Base-by-base conservation (phyloP, 371 early-diverging fungal species). In the Umbelopsis sp. region DNA sequence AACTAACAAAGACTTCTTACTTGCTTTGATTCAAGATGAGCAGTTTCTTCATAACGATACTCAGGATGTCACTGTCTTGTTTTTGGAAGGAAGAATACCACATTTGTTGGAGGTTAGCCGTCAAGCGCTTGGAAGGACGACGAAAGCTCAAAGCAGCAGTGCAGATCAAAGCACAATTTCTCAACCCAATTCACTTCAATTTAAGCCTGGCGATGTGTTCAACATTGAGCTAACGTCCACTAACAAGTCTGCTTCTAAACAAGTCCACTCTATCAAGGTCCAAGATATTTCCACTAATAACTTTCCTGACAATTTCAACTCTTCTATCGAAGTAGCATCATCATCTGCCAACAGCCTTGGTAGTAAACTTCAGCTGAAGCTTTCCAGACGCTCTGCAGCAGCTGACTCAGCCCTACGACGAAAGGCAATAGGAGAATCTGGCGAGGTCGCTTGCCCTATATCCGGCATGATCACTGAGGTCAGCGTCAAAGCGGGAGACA, bases 391-490 rank as follows among this genome's bases (percentile, higher is more conserved):
- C 18, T 74, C 74, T 63, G 65, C 76, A 1, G 74, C 68, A 12
- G 50, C 72, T 16, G 74, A 72, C 0, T 67, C 76, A 22, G 51
- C 44, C 18, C 44, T 80, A 22, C 76, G 81, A 32, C 38, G 76
- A 50, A 80, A 80, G 41, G 78, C 78, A 4, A 73, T 69, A 53
- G 72, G 69, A 4, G 52, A 52, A 1, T 62, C 69, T 25, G 63
- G 69, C 16, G 76, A 81, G 20, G 41, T 81, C 9, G 76, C 74
- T 3, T 65, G 75, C 9, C 82, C 82, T n/a, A 52, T 81, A 4
- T 79, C 82, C 11, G 80, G 82, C 44, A 77, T 76, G 76, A 38
- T 81, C 14, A 76, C 78, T 11, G 78, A 81, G 45, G 66, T 81
- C 44, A 73, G 72, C 63, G 75, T 80, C 16, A 67, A 76, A 46